Conservation (phyloP, 352 stramenopile species). For the Phytophthora nicotianae region DNA sequence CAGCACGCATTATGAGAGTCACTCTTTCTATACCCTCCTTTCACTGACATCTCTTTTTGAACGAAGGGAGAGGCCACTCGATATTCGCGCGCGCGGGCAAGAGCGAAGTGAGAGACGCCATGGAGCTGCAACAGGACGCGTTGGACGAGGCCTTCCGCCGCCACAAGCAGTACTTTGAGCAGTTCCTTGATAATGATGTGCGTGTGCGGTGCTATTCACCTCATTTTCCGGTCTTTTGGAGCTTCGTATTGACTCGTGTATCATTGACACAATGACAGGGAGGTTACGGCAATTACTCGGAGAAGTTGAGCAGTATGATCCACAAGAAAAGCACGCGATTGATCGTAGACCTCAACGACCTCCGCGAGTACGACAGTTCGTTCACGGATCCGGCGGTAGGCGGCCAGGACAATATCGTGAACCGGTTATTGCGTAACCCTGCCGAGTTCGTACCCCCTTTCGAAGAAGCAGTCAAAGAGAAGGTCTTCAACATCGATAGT, state of each 20-base stretch:
- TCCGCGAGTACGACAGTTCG: constrained; percentile 89
- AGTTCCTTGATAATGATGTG: constrained; percentile 82
- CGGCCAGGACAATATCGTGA: constrained; percentile 78
- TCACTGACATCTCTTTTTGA: constrained; percentile 17
- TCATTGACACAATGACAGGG: constrained; percentile 42
- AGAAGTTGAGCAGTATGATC: constrained; percentile 87
- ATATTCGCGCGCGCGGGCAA: constrained; percentile 34
- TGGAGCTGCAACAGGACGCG: constrained; percentile 86
- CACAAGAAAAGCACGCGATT: constrained; percentile 75
- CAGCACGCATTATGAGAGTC: neutral
- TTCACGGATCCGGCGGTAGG: constrained; percentile 68
- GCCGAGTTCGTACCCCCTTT: constrained; percentile 87
- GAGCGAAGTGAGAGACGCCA: constrained; percentile 28
- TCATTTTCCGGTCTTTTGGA: neutral
- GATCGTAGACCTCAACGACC: constrained; percentile 90
- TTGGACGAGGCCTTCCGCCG: constrained; percentile 86
- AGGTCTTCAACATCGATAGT: constrained; percentile 84
- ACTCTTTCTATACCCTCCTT: constrained; percentile 4
- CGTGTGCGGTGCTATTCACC: constrained; percentile 15
- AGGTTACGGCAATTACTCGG: constrained; percentile 75
- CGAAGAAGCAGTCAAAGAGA: constrained; percentile 82
- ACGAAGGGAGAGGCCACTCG: constrained; percentile 24
- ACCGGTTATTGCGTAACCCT: constrained; percentile 70
- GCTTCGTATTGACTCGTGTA: constrained; percentile 1
- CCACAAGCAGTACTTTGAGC: constrained; percentile 90